A percentile compares a stretch with the other conserved stretches of the same genome.
Conservation (phyloP, 78 protist genomes). For the Dictyostelium brefeldianum region DNA sequence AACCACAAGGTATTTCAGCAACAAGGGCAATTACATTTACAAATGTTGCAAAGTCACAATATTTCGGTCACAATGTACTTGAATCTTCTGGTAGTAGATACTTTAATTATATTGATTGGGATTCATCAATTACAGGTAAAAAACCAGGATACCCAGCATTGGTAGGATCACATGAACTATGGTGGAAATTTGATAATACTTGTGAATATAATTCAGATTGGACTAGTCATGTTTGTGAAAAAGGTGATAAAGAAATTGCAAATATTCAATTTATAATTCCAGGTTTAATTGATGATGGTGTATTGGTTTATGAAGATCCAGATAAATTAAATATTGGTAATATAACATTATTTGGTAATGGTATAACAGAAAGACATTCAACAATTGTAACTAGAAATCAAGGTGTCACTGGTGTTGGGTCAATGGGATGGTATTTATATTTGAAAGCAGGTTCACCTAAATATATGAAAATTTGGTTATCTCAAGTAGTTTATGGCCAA, state of each 20-base stretch:
- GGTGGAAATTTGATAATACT: constrained; percentile 34
- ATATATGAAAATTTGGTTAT: constrained; percentile 36
- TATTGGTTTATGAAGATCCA: neutral
- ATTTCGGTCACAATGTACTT: constrained; percentile 15
- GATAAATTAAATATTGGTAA: constrained; percentile 37
- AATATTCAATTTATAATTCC: constrained; percentile 26
- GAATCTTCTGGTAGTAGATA: constrained; percentile 44
- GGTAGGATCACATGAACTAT: constrained; percentile 20
- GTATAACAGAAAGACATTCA: constrained; percentile 31
- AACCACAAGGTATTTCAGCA: constrained; percentile 79
- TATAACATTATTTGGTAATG: constrained; percentile 55
- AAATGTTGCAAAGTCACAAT: neutral
- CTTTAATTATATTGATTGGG: constrained; percentile 70
- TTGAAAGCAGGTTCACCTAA: constrained; percentile 14
- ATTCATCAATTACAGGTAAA: constrained; percentile 30
- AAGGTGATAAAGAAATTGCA: constrained; percentile 15
- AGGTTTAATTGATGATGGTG: constrained; percentile 36
- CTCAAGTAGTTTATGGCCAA: constrained; percentile 28
- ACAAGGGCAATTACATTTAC: neutral
- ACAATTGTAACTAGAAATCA: constrained; percentile 26
- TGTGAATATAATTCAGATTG: constrained; percentile 15
- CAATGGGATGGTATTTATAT: constrained; percentile 44
- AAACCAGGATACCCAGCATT: constrained; percentile 10
- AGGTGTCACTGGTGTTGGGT: constrained; percentile 40
- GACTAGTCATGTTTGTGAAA: constrained; percentile 13